Conservation (phyloP, 2,329 filamentous ascomycete genomes). For the Colletotrichum navitas region DNA sequence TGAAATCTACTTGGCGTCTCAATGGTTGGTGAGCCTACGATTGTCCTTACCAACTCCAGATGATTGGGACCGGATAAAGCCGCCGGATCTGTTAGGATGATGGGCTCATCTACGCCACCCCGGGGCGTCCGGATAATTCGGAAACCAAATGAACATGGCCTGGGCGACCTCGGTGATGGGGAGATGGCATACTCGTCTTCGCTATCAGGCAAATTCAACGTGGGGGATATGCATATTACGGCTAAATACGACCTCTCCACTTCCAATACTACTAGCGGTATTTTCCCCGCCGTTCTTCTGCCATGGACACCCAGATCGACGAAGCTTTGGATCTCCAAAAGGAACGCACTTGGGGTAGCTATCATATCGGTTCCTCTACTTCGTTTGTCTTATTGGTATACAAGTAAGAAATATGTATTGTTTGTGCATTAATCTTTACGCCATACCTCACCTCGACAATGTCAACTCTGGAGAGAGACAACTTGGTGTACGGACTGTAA, state of each 20-base stretch:
- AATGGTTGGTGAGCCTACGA: background rate
- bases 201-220: conserved; percentile 32
- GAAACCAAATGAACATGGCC: background rate
- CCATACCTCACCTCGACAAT: background rate
- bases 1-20: background rate
- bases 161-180: background rate
- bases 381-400: background rate
- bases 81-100: background rate
- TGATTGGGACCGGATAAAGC: background rate
- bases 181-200: background rate
- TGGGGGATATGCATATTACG: conserved; percentile 26
- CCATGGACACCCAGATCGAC: conserved; percentile 10
- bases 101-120: background rate
- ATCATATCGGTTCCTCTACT: background rate
- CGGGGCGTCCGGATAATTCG: conserved; percentile 30
- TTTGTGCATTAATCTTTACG: background rate
- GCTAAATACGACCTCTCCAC: conserved; percentile 42
- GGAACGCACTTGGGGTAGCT: conserved; percentile 28
- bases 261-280: conserved; percentile 22
- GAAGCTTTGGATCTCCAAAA: conserved; percentile 20
- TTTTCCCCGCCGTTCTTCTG: conserved; percentile 35
- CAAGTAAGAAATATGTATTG: background rate
- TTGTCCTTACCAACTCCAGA: too few species aligned
- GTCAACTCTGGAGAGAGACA: background rate
- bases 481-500: too few species aligned